Percentiles rank a stretch among this genome's conserved stretches.
Evolutionary conservation across 2,329 filamentous ascomycete genomes (phyloP).

Genomic region (Exophiala sp.): DNA sequence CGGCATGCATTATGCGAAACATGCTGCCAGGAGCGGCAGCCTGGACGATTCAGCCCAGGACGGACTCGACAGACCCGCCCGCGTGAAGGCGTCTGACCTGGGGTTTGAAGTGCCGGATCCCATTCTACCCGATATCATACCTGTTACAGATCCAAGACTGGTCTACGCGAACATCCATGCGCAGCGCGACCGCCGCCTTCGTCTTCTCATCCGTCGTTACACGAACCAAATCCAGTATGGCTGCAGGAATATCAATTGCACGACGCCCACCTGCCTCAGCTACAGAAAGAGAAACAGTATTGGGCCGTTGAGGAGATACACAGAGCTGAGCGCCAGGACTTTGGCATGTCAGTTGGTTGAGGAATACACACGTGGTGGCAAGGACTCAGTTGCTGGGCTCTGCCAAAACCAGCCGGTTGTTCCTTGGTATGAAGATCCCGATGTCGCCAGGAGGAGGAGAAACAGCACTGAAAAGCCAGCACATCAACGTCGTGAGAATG

Average conservation of each 20-base stretch:
- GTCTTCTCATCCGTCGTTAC: constrained; percentile 43
- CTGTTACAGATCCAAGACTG: constrained; percentile 15
- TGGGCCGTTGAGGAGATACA: constrained; percentile 70
- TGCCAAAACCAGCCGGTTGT: constrained; percentile 27
- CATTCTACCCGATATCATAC: constrained; percentile 19
- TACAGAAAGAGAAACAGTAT: constrained; percentile 63
- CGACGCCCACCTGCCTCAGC: constrained; percentile 72
- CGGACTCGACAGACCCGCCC: constrained; percentile 10
- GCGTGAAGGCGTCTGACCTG: constrained; percentile 16
- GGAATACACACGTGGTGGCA: constrained; percentile 43
- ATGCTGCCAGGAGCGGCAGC: constrained; percentile 5
- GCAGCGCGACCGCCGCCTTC: constrained; percentile 27
- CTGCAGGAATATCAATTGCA: constrained; percentile 63
- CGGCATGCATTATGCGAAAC: constrained; percentile 23
- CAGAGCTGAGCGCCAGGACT: constrained; percentile 71
- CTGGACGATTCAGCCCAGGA: constrained; percentile 17
- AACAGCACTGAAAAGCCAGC: constrained; percentile 14
- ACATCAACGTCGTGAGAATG: constrained; percentile 10
- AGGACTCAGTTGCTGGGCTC: constrained; percentile 47
- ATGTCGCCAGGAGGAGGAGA: constrained; percentile 16
- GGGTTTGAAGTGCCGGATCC: constrained; percentile 18
- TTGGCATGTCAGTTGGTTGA: constrained; percentile 74
- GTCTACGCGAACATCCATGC: constrained; percentile 17
- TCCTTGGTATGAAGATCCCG: constrained; percentile 26
- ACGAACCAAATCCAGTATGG: constrained; percentile 76